Conservation (phyloP, 2,329 filamentous ascomycete species). For the Emergomyces orientalis region DNA sequence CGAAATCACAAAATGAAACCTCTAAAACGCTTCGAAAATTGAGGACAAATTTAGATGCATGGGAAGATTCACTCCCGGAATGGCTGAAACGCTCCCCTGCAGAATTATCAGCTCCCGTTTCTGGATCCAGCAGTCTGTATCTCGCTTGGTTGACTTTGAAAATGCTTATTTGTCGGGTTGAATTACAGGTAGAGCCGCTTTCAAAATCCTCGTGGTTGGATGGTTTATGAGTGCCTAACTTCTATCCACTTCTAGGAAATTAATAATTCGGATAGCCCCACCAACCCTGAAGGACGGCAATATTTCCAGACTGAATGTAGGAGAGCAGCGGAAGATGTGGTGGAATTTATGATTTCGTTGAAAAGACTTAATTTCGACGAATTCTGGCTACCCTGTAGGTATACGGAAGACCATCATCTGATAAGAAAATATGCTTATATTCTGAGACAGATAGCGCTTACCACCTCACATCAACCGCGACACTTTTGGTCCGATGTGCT, state of each 20-base stretch:
- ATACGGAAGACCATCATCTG: conserved; percentile 5
- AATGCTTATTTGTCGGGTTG: conserved; percentile 40
- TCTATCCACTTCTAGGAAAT: conserved; percentile 27
- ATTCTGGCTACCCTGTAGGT: conserved; percentile 44
- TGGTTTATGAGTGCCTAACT: conserved; percentile 13
- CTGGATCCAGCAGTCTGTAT: conserved; percentile 38
- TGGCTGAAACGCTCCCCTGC: conserved; percentile 32
- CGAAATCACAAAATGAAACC: conserved; percentile 35
- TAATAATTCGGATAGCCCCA: conserved; percentile 30
- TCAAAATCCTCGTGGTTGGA: conserved; percentile 16
- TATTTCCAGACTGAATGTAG: conserved; percentile 42
- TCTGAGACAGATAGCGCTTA: conserved; percentile 39
- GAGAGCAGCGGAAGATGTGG: conserved; percentile 38
- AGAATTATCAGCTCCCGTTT: conserved; percentile 27
- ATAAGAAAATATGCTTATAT: not conserved
- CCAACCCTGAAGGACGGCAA: conserved; percentile 41
- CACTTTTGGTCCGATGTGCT: conserved; percentile 43
- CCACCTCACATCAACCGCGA: conserved; percentile 46
- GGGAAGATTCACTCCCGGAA: conserved; percentile 38
- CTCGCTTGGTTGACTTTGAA: conserved; percentile 38
- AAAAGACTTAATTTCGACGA: conserved; percentile 41
- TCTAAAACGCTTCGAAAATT: conserved; percentile 39
- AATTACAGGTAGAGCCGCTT: conserved; percentile 33
- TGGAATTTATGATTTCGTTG: conserved; percentile 42
- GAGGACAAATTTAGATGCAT: conserved; percentile 37